A percentile compares a stretch with the other conserved stretches of the same genome.
phyloP scores from a whole-genome alignment of 208 protist genomes.

The Leishmania gerbilli region DNA sequence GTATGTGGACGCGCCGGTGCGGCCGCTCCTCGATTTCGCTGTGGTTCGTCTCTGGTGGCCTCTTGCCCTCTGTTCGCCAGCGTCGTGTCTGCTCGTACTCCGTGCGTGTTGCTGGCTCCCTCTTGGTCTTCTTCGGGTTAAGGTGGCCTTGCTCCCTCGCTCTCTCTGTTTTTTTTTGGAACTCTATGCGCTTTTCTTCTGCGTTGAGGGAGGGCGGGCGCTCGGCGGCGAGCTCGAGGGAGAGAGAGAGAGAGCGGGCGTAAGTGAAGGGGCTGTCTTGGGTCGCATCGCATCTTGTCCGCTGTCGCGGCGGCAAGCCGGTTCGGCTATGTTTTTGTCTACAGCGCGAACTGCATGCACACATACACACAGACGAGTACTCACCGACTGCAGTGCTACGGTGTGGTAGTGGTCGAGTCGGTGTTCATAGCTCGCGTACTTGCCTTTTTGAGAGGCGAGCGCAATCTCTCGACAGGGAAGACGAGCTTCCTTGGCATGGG shows the following conservation, averaged over 20 bases:
- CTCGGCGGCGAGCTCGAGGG: neutral
- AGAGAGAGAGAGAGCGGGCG: neutral
- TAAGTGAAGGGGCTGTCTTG: neutral
- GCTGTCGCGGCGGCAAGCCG: neutral
- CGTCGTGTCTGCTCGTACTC: neutral
- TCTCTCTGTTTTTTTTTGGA: neutral
- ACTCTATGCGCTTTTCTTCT: neutral
- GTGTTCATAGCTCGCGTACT: neutral
- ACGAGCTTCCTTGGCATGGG: neutral
- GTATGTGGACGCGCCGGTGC: neutral
- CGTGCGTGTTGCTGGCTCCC: neutral
- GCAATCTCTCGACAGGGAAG: neutral
- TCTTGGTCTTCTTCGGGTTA: neutral
- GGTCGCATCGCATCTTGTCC: neutral
- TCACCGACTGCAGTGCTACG: neutral
- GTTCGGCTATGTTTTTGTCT: neutral
- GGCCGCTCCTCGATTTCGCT: neutral
- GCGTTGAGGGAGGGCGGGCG: neutral
- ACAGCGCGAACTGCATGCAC: neutral
- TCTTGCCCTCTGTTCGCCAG: neutral
- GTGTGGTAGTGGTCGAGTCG: neutral
- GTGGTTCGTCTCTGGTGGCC: conserved; percentile 8
- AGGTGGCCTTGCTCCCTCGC: neutral
- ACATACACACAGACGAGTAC: neutral
- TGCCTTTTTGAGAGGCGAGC: neutral